Conservation (phyloP, 2,329 filamentous ascomycete genomes). For the Alternaria consortialis region DNA sequence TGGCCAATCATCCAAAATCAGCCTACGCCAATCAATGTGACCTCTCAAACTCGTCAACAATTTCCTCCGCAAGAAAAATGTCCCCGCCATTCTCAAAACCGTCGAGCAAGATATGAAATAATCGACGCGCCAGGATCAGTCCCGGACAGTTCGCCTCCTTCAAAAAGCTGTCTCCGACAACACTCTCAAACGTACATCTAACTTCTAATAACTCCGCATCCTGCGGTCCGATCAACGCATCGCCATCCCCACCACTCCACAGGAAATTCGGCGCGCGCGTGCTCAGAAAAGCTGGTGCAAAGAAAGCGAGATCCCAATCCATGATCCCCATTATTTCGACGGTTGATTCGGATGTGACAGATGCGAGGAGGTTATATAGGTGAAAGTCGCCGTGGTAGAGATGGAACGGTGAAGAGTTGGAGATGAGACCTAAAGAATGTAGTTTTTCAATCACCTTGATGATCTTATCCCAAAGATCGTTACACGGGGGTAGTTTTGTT, state of each 20-base stretch:
- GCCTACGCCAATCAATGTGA: neutral
- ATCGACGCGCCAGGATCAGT: neutral
- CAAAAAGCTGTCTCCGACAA: neutral
- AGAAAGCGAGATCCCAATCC: conserved; percentile 35
- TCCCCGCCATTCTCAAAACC: neutral
- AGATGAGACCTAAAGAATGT: neutral
- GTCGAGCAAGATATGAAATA: neutral
- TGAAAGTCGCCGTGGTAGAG: neutral
- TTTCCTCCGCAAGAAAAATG: neutral
- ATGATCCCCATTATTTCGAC: conserved; percentile 30
- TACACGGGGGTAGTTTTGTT: neutral
- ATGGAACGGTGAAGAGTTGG: neutral
- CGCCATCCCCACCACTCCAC: conserved; percentile 14
- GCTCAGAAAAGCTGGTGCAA: conserved; percentile 28
- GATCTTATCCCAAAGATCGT: neutral
- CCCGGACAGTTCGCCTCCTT: neutral
- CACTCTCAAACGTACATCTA: neutral
- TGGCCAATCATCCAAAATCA: neutral
- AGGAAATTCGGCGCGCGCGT: conserved; percentile 28
- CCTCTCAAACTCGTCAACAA: conserved; percentile 1
- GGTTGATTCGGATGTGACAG: neutral
- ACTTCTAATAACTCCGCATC: neutral
- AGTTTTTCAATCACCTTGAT: neutral
- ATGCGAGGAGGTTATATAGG: neutral
- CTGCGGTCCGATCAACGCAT: neutral